Base-by-base conservation (phyloP, 169 alveolate genomes). In the Cryptosporidium baileyi region DNA sequence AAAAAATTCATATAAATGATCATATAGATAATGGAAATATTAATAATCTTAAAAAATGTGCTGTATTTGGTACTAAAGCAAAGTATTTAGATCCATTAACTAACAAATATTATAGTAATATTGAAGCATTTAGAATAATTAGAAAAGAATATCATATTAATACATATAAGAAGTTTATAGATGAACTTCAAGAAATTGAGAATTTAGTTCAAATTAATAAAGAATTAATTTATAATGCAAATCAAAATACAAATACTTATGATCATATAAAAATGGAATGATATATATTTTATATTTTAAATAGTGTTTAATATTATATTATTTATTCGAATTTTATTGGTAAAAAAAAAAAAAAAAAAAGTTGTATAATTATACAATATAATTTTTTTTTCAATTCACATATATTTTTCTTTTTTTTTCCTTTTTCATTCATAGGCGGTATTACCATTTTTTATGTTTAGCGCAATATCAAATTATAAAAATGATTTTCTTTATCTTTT, bases 51-150 rank as follows among this genome's bases (percentile, higher is more conserved):
- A 57, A 34, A 24, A 9, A 13, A 4, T 74, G 85, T 17, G 22
- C 57, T 41, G 57, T 74, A 7, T 74, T n/a, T 38, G 85, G 85
- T 1, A 51, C 47, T 15, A 36, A 51, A 36, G 85, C 85, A 26
- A 51, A 57, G 44, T 74, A 74, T 51, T 74, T 54, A 11, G 85
- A 74, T 54, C 85, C 85, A 28, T 36, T 74, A 32, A 74, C 85
- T 13, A 57, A 51, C 15, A 51, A 54, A 44, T 74, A 74, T 41
- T 74, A 49, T 74, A 52, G 85, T 19, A 74, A 36, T 36, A 22
- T 74, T 60, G 74, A 74, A 28, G 85, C 85, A 11, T 74, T 74
- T 28, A 74, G 26, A 24, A 15, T 40, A 2, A 74, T 74, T n/a
- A 32, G 85, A 19, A 74, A 36, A n/a, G 74, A 74, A 8, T 74